Base-by-base conservation (phyloP, 768 basidiomycete species). In the Rhodotorula kratochvilovae region DNA sequence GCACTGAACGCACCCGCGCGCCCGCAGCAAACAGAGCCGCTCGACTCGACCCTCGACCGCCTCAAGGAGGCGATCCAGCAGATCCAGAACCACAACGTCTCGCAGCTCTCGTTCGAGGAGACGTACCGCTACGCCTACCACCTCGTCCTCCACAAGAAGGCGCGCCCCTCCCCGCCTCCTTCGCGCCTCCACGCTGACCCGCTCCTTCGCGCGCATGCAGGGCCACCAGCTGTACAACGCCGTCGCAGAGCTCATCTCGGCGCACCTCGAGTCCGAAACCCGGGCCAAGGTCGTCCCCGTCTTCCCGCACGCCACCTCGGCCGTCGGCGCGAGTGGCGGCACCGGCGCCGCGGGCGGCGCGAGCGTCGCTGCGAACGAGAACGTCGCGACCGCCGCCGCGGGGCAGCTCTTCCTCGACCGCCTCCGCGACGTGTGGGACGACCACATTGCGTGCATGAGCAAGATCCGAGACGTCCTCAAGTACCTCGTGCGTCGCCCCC, bases 61-160 rank as follows among this genome's bases (percentile, higher is more conserved):
- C 83, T 99, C 21, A 84, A 90, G 19, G 83, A 84, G 71, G 96
- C 97, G 73, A 94, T 99, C 76, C 85, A 87, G 68, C 92, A 95
- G 83, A 97, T 99, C 62, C 92, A 95, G 80, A 89, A 91, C 76
- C 91, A 95, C 81, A 92, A 95, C 80, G 91, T 92, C 7, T 86
- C 87, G 60, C 88, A 87, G 76, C 86, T 99, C 45, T 90, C 89
- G 31, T 94, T 89, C 76, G 91, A 98, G 80, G 93, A 94, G 81
- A 91, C 92, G 75, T 92, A 96, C 80, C 86, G 95, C 54, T 92
- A 90, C 79, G 92, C 89, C 29, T 96, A 96, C 82, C 92, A 93
- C 79, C 87, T 98, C 86, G 93, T 96, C 10, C 85, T 96, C 8
- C 85, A 88, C 78, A 91, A 90, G 79, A 78, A 76, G 68, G 77